A percentile compares a stretch with the other conserved stretches of the same genome.
phyloP scores from a whole-genome alignment of 441 rosid species.

The Corymbia calophylla region DNA sequence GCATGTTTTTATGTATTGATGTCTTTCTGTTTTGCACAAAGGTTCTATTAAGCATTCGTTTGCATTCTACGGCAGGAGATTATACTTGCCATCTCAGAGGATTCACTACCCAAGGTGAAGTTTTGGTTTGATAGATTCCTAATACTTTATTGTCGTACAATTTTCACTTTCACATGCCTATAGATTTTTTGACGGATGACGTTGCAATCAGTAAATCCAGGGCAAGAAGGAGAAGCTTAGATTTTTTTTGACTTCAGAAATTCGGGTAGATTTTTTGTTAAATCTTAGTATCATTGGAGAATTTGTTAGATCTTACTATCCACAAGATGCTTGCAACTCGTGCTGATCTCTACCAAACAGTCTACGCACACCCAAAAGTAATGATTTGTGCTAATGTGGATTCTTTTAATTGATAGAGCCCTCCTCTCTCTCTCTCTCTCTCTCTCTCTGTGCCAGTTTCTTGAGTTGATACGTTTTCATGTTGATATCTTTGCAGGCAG shows the following conservation, averaged over 20 bases:
- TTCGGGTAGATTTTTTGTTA: neutral
- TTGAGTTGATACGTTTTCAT: neutral
- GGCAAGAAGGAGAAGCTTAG: constrained; percentile 35
- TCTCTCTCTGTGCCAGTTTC: neutral
- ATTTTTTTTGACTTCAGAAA: too few species aligned
- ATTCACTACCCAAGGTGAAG: constrained; percentile 28
- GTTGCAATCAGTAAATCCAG: constrained; percentile 20
- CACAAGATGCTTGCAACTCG: constrained; percentile 83
- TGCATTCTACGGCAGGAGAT: constrained; percentile 34
- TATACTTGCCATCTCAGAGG: constrained; percentile 42
- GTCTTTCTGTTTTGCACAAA: neutral
- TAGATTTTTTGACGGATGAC: neutral
- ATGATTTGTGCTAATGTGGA: constrained; percentile 34
- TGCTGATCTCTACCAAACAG: constrained; percentile 90
- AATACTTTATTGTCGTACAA: neutral
- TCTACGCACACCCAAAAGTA: constrained; percentile 88
- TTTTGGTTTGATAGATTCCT: neutral
- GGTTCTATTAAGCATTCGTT: neutral
- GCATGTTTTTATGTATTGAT: neutral
- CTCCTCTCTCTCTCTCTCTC: neutral
- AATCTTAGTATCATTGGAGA: constrained; percentile 7
- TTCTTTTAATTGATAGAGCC: neutral
- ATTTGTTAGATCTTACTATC: constrained; percentile 60
- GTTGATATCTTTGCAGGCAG: constrained; percentile 40
- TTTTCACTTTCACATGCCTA: neutral